These are phyloP conservation scores for Dothistroma pini DNA, from an alignment of 2,329 filamentous ascomycete genomes.

Conservation along the genomic window DNA sequence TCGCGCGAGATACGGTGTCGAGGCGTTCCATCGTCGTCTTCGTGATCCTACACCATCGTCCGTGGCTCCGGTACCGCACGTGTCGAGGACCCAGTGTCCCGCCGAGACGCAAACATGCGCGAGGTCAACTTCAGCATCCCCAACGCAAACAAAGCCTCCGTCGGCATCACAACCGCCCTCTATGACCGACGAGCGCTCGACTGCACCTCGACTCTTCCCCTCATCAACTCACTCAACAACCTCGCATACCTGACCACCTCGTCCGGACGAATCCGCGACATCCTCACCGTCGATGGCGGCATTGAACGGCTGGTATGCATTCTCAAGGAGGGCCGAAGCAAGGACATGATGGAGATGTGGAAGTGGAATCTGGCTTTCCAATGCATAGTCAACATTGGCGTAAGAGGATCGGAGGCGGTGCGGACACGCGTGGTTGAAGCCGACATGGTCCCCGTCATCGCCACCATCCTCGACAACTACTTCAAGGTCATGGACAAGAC, in stretches of 20 bases:
- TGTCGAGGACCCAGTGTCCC: slow-evolving; percentile 7
- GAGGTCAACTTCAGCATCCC: slow-evolving; percentile 99
- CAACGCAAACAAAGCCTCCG: slow-evolving; percentile 98
- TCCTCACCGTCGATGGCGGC: slow-evolving; percentile 96
- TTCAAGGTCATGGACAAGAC: slow-evolving; percentile 93
- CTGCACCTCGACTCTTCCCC: slow-evolving; percentile 92
- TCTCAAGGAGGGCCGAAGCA: slow-evolving; percentile 92
- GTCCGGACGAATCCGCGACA: slow-evolving; percentile 94
- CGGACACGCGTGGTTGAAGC: slow-evolving; percentile 94
- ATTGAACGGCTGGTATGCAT: slow-evolving; percentile 97
- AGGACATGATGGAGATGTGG: slow-evolving; percentile 99
- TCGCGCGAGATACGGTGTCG: not conserved
- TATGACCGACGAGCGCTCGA: slow-evolving; percentile 97
- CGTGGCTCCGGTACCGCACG: not conserved
- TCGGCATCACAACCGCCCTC: slow-evolving; percentile 96
- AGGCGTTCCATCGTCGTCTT: slow-evolving; percentile 2
- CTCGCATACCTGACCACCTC: slow-evolving; percentile 98
- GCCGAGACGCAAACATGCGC: slow-evolving; percentile 67
- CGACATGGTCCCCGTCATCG: slow-evolving; percentile 98
- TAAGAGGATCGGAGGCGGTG: slow-evolving; percentile 89
- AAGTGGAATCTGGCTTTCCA: slow-evolving; percentile 99
- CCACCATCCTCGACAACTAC: slow-evolving; percentile 97
- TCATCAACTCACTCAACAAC: slow-evolving; percentile 99
- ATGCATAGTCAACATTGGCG: slow-evolving; percentile 98
- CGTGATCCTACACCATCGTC: slow-evolving; percentile 3